Evolutionary conservation across 345 rosid species (phyloP), one percentile per base, ranked within the genome.

Genomic region (Corchorus capsularis): DNA sequence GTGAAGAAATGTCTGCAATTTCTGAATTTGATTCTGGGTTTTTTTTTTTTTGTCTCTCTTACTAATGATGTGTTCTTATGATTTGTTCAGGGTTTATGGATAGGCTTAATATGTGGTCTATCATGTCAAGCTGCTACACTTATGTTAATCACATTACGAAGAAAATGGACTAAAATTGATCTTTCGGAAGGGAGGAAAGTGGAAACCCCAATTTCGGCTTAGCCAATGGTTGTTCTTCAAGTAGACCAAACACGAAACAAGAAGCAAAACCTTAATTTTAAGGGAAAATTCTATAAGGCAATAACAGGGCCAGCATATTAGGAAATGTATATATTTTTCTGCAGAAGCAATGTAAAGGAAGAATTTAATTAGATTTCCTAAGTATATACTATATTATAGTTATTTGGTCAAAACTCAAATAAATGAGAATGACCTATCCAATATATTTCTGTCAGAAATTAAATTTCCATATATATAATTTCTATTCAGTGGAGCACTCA

Each of bases 401-500:
- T n/a, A n/a, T n/a, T n/a, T n/a, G n/a, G n/a, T n/a, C n/a, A n/a
- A n/a, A n/a, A n/a, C n/a, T n/a, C n/a, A n/a, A n/a, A n/a, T n/a
- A n/a, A n/a, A n/a, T n/a, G n/a, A n/a, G n/a, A n/a, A n/a, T n/a
- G n/a, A n/a, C n/a, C n/a, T n/a, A n/a, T n/a, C n/a, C n/a, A n/a
- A n/a, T n/a, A n/a, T n/a, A n/a, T n/a, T n/a, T n/a, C n/a, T n/a
- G n/a, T n/a, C n/a, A n/a, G n/a, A n/a, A n/a, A n/a, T n/a, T n/a
- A n/a, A n/a, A n/a, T n/a, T n/a, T n/a, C n/a, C n/a, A n/a, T n/a
- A n/a, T n/a, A n/a, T n/a, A n/a, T n/a, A n/a, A n/a, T n/a, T n/a
- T n/a, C n/a, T n/a, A n/a, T n/a, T n/a, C n/a, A 92, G 96, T 83
- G 97, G 97, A 71, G 89, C 93, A 61, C 83, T 94, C 8, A 97